Conservation (phyloP, 2,329 filamentous ascomycete genomes). For the Coniochaeta sp. region DNA sequence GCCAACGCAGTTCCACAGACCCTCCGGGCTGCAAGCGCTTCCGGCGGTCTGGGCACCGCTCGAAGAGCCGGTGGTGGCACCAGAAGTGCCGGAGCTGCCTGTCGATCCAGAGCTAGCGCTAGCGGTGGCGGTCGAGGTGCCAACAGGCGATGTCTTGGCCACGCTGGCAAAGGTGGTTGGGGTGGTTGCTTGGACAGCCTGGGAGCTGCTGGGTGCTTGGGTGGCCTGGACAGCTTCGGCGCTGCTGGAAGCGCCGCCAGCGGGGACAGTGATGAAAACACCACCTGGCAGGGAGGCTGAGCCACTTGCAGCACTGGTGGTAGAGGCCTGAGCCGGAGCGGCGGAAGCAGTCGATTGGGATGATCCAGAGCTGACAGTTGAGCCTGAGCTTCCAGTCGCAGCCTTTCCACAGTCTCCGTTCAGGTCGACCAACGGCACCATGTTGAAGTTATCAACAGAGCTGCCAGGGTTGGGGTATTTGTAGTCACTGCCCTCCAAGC, state of each 20-base stretch:
- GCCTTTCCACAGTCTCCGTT: neutral
- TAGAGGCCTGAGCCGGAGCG: neutral
- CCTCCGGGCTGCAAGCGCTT: slow-evolving; percentile 36
- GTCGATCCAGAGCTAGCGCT: slow-evolving; percentile 8
- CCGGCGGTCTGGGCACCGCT: slow-evolving; percentile 28
- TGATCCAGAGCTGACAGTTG: slow-evolving; percentile 9
- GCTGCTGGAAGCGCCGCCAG: neutral
- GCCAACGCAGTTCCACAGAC: slow-evolving; percentile 40
- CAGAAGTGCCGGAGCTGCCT: slow-evolving; percentile 8
- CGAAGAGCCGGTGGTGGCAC: slow-evolving; percentile 8
- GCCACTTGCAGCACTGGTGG: slow-evolving; percentile 9
- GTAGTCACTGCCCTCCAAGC: slow-evolving; percentile 43
- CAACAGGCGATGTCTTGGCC: slow-evolving; percentile 11
- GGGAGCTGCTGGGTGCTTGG: neutral
- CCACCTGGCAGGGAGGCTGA: slow-evolving; percentile 19
- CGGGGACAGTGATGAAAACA: slow-evolving; percentile 28
- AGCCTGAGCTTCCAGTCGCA: slow-evolving; percentile 6
- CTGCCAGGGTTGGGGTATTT: slow-evolving; percentile 62
- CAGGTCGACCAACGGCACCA: neutral
- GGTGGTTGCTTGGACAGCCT: neutral
- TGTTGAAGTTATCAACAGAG: slow-evolving; percentile 41
- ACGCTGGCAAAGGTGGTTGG: slow-evolving; percentile 4
- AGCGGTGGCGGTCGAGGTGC: slow-evolving; percentile 8
- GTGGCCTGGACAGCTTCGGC: slow-evolving; percentile 4
- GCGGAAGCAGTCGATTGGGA: slow-evolving; percentile 11